These are phyloP conservation scores for Dryas alaskensis DNA, from an alignment of 306 rosid genomes.

Conservation along the genomic window DNA sequence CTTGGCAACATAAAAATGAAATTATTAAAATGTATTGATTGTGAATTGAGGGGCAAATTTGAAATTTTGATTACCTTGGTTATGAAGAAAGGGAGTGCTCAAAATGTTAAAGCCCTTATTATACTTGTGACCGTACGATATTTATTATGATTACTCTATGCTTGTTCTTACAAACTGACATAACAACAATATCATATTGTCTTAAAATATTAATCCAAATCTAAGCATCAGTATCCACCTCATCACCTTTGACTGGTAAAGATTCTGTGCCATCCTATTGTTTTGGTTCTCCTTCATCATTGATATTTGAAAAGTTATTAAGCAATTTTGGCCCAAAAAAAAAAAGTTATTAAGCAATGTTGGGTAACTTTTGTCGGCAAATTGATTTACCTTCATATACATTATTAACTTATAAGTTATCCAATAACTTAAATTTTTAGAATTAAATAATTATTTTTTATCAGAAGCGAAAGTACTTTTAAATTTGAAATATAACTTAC, in stretches of 20 bases:
- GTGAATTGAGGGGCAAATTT: background rate
- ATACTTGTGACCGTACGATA: conserved; percentile 31
- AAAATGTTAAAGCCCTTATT: conserved; percentile 7
- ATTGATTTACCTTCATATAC: too few relatives aligned
- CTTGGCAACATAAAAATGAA: too few relatives aligned
- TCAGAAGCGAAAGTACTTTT: too few relatives aligned
- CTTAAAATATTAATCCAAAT: conserved; percentile 39
- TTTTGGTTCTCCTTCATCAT: conserved; percentile 33
- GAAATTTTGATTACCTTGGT: conserved; percentile 25
- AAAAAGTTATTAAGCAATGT: background rate
- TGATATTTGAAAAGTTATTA: conserved; percentile 13
- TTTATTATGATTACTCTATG: conserved; percentile 25
- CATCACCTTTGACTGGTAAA: conserved; percentile 60
- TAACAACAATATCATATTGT: conserved; percentile 31
- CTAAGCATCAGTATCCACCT: conserved; percentile 37
- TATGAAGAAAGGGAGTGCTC: conserved; percentile 29
- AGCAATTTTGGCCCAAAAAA: background rate
- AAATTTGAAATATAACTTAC: too few relatives aligned
- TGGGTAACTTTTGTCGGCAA: conserved; percentile 4
- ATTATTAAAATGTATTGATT: too few relatives aligned
- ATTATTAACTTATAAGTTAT: too few relatives aligned
- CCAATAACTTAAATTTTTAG: too few relatives aligned
- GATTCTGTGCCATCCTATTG: conserved; percentile 56
- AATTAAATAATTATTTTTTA: too few relatives aligned
- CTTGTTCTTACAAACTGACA: conserved; percentile 41